Evolutionary conservation across 768 basidiomycete species (phyloP).

Genomic region (Russula griseocarnosa): DNA sequence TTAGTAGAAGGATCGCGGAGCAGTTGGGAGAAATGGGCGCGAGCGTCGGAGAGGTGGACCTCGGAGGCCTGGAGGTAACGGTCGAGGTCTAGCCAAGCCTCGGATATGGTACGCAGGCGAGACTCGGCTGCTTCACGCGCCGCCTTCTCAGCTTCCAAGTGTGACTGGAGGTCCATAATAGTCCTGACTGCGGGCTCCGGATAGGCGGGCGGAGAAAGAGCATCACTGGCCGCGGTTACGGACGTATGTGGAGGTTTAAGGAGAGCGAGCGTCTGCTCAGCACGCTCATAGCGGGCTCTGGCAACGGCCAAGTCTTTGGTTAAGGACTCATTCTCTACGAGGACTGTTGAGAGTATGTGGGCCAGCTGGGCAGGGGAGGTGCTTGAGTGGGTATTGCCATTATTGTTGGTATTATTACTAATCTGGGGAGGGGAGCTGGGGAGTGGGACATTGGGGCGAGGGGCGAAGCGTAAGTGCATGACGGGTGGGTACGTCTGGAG

Average conservation of each 20-base stretch:
- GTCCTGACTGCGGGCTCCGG: slow-evolving; percentile 25
- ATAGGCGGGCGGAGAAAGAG: slow-evolving; percentile 14
- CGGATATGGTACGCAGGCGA: slow-evolving; percentile 24
- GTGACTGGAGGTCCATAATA: slow-evolving; percentile 26
- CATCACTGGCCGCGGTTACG: slow-evolving; percentile 10
- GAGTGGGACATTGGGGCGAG: slow-evolving; percentile 27
- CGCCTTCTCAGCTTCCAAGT: slow-evolving; percentile 24
- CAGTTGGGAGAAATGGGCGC: slow-evolving; percentile 26
- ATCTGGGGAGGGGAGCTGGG: slow-evolving; percentile 27
- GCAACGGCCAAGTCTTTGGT: slow-evolving; percentile 23
- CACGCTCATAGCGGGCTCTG: slow-evolving; percentile 25
- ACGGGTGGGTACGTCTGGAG: slow-evolving; percentile 22
- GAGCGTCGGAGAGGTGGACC: slow-evolving; percentile 24
- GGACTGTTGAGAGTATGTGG: slow-evolving; percentile 27
- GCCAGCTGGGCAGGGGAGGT: slow-evolving; percentile 27
- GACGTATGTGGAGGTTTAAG: slow-evolving; percentile 12
- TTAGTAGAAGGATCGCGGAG: slow-evolving; percentile 25
- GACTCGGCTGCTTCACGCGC: slow-evolving; percentile 27
- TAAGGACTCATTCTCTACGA: slow-evolving; percentile 28
- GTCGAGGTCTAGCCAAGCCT: slow-evolving; percentile 28
- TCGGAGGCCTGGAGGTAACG: slow-evolving; percentile 23
- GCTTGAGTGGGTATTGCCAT: slow-evolving; percentile 9
- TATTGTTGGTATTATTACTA: slow-evolving; percentile 14
- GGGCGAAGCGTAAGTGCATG: slow-evolving; percentile 25
- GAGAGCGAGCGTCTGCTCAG: slow-evolving; percentile 26